These are phyloP conservation scores for Puccinia hordei DNA, from an alignment of 1,284 basidiomycete species.

Conservation along the genomic window DNA sequence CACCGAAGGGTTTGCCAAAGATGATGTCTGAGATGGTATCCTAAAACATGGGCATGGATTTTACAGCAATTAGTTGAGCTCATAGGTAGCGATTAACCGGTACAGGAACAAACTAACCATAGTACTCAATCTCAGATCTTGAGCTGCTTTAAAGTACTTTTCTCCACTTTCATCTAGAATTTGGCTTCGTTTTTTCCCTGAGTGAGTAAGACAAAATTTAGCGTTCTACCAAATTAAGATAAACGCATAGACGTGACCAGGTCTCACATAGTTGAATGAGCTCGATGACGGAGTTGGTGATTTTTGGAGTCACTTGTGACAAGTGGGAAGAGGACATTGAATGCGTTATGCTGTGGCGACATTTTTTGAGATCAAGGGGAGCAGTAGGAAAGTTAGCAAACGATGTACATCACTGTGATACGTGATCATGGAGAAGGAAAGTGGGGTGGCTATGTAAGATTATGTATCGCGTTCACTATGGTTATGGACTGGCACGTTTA, in stretches of 20 bases:
- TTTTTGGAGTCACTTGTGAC: conserved; percentile 45
- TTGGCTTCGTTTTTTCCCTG: conserved; percentile 44
- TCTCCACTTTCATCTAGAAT: conserved; percentile 46
- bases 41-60: conserved; percentile 1
- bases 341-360: conserved; percentile 27
- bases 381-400: background rate
- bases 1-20: conserved; percentile 41
- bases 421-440: background rate
- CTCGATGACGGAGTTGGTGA: conserved; percentile 44
- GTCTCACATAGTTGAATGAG: conserved; percentile 45
- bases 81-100: background rate
- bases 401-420: conserved; percentile 1
- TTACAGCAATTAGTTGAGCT: background rate
- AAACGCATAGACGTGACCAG: background rate
- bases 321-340: conserved; percentile 42
- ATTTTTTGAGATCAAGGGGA: conserved; percentile 8
- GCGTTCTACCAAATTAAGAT: background rate
- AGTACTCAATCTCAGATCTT: conserved; percentile 50
- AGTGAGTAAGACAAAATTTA: background rate
- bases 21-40: conserved; percentile 49
- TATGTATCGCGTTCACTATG: background rate
- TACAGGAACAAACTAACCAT: conserved; percentile 25
- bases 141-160: conserved; percentile 47
- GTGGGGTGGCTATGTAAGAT: background rate
- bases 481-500: conserved; percentile 6